Conservation (phyloP, 495 filamentous ascomycete species). For the Hypoxylon fragiforme region DNA sequence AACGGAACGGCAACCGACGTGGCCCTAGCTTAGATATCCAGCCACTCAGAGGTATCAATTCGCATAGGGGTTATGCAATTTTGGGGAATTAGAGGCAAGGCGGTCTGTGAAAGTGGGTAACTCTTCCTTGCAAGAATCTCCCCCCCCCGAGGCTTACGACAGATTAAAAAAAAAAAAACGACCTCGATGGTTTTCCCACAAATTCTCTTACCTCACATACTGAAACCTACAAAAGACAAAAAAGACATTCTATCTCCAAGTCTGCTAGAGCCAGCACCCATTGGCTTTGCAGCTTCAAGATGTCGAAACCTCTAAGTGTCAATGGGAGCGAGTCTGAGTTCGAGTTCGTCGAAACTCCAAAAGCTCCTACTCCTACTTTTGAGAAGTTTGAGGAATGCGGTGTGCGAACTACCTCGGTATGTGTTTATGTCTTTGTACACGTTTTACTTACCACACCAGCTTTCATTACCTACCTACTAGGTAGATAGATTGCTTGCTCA, state of each 20-base stretch:
- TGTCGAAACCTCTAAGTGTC: conserved; percentile 52
- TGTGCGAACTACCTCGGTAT: conserved; percentile 71
- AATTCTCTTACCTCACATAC: too few relatives aligned
- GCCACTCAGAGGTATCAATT: conserved; percentile 30
- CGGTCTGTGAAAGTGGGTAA: conserved; percentile 33
- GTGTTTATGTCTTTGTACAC: too few relatives aligned
- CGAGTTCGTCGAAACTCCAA: conserved; percentile 79
- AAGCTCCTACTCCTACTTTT: conserved; percentile 59
- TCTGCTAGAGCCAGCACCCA: conserved; percentile 15
- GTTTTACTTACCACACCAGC: too few relatives aligned
- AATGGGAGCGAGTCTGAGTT: conserved; percentile 61
- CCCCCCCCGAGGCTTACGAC: conserved; percentile 9
- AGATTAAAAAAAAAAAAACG: conserved; percentile 11
- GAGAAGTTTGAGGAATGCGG: conserved; percentile 68
- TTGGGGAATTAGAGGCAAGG: conserved; percentile 11
- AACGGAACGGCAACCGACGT: conserved; percentile 25
- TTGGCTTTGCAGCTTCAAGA: conserved; percentile 39
- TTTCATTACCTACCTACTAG: too few relatives aligned
- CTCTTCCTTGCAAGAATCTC: not conserved
- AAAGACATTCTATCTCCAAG: conserved; percentile 16
- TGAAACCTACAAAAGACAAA: too few relatives aligned
- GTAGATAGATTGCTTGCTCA: too few relatives aligned
- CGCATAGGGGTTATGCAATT: conserved; percentile 14
- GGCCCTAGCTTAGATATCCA: conserved; percentile 20
- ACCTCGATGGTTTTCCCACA: conserved; percentile 14